Evolutionary conservation across 352 stramenopile species (phyloP).

Genomic region (Blastocystis sp.): DNA sequence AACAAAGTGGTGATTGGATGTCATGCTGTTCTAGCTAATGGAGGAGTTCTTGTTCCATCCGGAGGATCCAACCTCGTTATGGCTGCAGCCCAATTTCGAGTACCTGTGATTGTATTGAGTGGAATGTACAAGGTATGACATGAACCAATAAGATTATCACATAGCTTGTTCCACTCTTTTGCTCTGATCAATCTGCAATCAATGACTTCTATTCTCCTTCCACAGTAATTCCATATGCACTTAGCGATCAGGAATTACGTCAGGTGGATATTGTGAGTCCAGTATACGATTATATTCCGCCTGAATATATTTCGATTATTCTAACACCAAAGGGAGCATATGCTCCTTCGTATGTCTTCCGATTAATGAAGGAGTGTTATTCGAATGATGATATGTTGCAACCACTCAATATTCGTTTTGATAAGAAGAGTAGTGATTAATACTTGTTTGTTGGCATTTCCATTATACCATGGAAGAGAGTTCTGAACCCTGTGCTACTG

Average conservation of each 20-base stretch:
- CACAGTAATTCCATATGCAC: conserved; percentile 31
- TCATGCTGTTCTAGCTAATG: conserved; percentile 54
- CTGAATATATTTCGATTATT: conserved; percentile 58
- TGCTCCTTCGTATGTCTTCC: conserved; percentile 54
- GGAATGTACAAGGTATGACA: conserved; percentile 59
- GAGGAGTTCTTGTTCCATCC: conserved; percentile 39
- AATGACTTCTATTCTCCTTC: conserved; percentile 58
- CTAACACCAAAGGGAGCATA: conserved; percentile 55
- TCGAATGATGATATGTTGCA: conserved; percentile 52
- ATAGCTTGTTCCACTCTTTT: conserved; percentile 46
- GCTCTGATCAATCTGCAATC: conserved; percentile 43
- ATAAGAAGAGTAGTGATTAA: conserved; percentile 10
- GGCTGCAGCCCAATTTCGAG: conserved; percentile 13
- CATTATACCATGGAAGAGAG: neutral
- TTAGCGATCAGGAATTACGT: conserved; percentile 12
- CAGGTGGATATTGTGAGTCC: conserved; percentile 58
- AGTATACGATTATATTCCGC: conserved; percentile 62
- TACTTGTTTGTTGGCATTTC: neutral
- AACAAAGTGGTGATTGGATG: conserved; percentile 58
- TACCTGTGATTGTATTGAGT: conserved; percentile 54
- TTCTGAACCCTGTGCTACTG: neutral
- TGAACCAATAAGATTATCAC: neutral
- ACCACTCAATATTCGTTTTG: conserved; percentile 47
- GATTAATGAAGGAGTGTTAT: conserved; percentile 59
- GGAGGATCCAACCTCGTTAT: conserved; percentile 49